Conservation (phyloP, 495 filamentous ascomycete species). For the Penicillium mononematosum region DNA sequence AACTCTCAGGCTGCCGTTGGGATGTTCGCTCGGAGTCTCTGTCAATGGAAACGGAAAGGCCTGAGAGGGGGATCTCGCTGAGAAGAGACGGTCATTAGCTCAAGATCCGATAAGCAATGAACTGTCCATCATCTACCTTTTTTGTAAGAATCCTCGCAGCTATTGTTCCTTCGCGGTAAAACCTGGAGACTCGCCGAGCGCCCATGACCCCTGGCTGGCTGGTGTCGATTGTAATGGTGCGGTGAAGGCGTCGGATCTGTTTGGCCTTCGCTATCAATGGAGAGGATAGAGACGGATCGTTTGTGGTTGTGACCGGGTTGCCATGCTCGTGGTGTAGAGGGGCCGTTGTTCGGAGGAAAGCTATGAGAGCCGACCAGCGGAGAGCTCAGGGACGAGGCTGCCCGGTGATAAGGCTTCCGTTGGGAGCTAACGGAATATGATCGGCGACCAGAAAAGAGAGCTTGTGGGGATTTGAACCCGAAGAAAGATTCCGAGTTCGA, state of each 20-base stretch:
- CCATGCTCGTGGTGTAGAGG: constrained; percentile 41
- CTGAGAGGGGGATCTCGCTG: constrained; percentile 11
- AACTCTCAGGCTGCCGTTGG: constrained; percentile 26
- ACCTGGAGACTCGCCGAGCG: constrained; percentile 85
- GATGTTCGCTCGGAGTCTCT: constrained; percentile 32
- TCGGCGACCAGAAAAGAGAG: constrained; percentile 42
- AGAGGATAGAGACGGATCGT: constrained; percentile 92
- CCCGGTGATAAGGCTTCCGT: constrained; percentile 39
- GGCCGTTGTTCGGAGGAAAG: constrained; percentile 42
- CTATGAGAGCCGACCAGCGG: constrained; percentile 44
- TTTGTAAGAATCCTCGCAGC: constrained; percentile 37
- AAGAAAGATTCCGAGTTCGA: constrained; percentile 45
- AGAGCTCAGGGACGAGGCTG: constrained; percentile 47
- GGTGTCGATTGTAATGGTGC: constrained; percentile 35
- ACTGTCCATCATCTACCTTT: constrained; percentile 41
- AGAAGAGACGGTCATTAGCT: neutral
- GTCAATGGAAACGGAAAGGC: constrained; percentile 28
- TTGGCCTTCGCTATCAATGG: constrained; percentile 66
- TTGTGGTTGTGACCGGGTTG: constrained; percentile 55
- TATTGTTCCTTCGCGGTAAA: constrained; percentile 54
- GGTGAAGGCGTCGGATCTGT: constrained; percentile 39
- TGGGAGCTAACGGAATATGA: constrained; percentile 38
- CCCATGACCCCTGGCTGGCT: constrained; percentile 63
- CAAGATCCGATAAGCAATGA: neutral
- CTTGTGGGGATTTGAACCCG: constrained; percentile 41